Base-by-base conservation (phyloP, 1,139 yeast species). In the Kodamaea arcana region DNA sequence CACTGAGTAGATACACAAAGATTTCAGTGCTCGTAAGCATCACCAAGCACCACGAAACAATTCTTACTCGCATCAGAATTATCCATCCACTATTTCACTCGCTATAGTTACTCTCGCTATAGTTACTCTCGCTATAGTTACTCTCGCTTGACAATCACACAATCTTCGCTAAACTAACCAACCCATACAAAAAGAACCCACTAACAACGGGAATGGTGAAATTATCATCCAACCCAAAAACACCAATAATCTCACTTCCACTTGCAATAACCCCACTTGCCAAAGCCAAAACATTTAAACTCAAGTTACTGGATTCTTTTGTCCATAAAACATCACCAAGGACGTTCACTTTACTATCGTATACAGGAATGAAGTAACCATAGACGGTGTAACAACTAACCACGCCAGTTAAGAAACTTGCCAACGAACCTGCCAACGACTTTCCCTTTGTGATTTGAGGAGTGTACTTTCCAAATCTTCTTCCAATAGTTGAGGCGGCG, bases 401-500 rank as follows among this genome's bases (percentile, higher is more conserved):
- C 4, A 79, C 65, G 6, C 97, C 97, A n/a, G 83, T 69, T 4
- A 69, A 51, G 50, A 84, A 84, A 11, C 97, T 94, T 12, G 96
- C 97, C 18, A 80, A 35, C 2, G 90, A 80, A 0, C 98, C 98
- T 2, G 97, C 95, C 32, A 92, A 64, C 2, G 95, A 83, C 58
- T 92, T 92, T 40, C 79, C 78, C 37, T 72, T 65, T 8, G 83
- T 71, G 24, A 90, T 59, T 52, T 80, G 79, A 28, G 95, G 95
- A 5, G 97, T 87, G 47, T 83, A 72, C 48, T 83, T 72, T 6
- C 97, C 97, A 56, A 65, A 87, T 34, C 73, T 74, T 46, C 97
- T 73, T 15, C 97, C 98, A 51, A 90, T 60, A 1, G 97, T 86
- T 3, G 97, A 86, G 2, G 98, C 98, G 4, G 97, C 94, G 8